Percentiles rank a stretch among this genome's conserved stretches.
Conservation (phyloP, 2,329 filamentous ascomycete species). For the Colletotrichum melonis region DNA sequence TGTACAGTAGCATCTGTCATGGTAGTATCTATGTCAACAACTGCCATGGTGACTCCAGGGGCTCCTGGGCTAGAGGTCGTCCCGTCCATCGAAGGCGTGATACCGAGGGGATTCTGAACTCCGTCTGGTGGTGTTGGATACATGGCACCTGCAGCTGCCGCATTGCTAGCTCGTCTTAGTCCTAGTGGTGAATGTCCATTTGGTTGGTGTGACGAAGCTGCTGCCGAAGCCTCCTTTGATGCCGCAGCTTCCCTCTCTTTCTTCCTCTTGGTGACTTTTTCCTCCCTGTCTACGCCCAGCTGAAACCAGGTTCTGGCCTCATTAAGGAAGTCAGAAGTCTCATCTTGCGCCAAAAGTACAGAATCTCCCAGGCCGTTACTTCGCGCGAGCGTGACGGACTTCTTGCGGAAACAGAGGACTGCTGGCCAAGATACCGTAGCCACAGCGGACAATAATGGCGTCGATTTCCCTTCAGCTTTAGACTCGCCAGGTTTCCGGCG, state of each 20-base stretch:
- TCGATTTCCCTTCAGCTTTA: conserved; percentile 54
- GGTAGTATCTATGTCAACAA: conserved; percentile 49
- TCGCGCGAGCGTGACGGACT: conserved; percentile 53
- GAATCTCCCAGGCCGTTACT: conserved; percentile 53
- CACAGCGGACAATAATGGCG: conserved; percentile 45
- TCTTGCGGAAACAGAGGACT: conserved; percentile 63
- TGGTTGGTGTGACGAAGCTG: conserved; percentile 55
- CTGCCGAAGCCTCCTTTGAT: conserved; percentile 54
- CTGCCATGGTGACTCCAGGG: conserved; percentile 41
- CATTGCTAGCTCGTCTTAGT: conserved; percentile 61
- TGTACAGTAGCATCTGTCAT: conserved; percentile 33
- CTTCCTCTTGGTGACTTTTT: conserved; percentile 58
- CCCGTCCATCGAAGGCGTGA: conserved; percentile 68
- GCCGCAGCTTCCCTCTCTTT: conserved; percentile 59
- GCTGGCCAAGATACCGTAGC: conserved; percentile 65
- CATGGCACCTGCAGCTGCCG: conserved; percentile 63
- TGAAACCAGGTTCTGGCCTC: conserved; percentile 62
- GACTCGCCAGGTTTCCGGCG: conserved; percentile 56
- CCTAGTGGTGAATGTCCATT: conserved; percentile 65
- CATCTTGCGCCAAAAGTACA: conserved; percentile 50
- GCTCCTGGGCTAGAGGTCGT: conserved; percentile 67
- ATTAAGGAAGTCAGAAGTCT: conserved; percentile 60
- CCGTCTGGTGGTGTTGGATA: conserved; percentile 80
- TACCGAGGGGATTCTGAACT: conserved; percentile 63
- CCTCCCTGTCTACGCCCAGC: conserved; percentile 57